Base-by-base conservation (phyloP, 106 monocot species). In the Allium sativum region DNA sequence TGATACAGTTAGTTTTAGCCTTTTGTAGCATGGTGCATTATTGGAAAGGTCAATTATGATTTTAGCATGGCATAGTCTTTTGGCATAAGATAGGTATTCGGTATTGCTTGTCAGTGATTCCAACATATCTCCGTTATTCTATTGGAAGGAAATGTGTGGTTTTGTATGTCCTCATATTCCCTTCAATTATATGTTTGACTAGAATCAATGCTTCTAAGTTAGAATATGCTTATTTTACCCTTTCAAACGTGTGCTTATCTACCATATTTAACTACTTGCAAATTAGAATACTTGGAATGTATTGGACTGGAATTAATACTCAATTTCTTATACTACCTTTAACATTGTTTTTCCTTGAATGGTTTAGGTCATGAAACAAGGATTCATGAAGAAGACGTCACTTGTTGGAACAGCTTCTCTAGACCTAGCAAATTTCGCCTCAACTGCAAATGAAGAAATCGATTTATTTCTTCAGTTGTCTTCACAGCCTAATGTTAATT, bases 351-450 rank as follows among this genome's bases (percentile, higher is more conserved):
- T 43, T 0, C 42, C 64, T 17, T 17, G 45, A 8, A 51, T 73
- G 8, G 4, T 73, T 40, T 69, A 86, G 85, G 85, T 44, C 44
- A 19, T 52, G 41, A 77, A 77, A 21, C 73, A 72, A 65, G 84
- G 77, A 65, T 63, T 65, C 0, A 84, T 76, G 53, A 87, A 69
- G 61, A 87, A 84, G 73, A 45, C 71, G 57, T 75, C 81, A 56
- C 18, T 90, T 70, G 21, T 95, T 46, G 95, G 90, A 64, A 73
- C 70, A 18, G 79, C 86, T 66, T 75, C 77, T 40, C 55, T 95
- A 66, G 87, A 95, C 65, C 68, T 95, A n/a, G 81, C 90, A 48
- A 84, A 87, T 47, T 84, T 79, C 56, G 71, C 90, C 59, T 58
- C 76, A 50, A 53, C 74, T 22, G 66, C 79, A 44, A 78, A 77